Percentiles rank a stretch among this genome's conserved stretches.
phyloP scores from a whole-genome alignment of 495 filamentous ascomycete genomes.

The Aspergillus affinis region DNA sequence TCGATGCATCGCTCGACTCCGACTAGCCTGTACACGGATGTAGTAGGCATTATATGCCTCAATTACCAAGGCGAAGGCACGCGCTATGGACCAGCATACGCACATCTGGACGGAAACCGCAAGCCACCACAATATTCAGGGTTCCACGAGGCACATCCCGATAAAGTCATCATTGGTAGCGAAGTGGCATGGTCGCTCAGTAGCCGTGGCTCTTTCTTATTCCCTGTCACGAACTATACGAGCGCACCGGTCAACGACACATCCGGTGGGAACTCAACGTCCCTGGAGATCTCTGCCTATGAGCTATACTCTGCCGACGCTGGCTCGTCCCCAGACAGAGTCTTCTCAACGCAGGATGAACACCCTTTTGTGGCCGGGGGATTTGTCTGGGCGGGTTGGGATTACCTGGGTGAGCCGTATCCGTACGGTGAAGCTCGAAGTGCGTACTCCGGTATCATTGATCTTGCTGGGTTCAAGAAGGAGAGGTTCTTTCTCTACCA shows the following conservation, averaged over 20 bases:
- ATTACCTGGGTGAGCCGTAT: no score
- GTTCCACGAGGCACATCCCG: constrained; percentile 2
- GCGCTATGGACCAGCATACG: constrained; percentile 7
- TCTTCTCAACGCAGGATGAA: no score
- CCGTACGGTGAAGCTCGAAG: no score
- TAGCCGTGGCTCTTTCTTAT: not conserved
- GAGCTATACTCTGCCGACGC: constrained; percentile 6
- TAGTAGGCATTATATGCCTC: constrained; percentile 4
- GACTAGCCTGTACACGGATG: not conserved
- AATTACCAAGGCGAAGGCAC: constrained; percentile 14
- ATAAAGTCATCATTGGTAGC: constrained; percentile 3
- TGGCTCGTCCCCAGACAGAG: constrained; percentile 1
- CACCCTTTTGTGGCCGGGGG: no score
- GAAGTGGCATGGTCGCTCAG: constrained; percentile 7
- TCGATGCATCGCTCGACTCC: constrained; percentile 2
- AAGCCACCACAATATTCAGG: constrained; percentile 1
- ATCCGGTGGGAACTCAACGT: not conserved
- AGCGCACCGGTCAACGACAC: constrained; percentile 9
- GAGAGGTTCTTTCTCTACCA: no score
- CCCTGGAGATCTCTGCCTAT: constrained; percentile 1
- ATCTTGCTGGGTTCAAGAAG: no score
- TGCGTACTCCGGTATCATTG: no score
- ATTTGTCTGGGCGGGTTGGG: no score
- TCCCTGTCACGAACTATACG: constrained; percentile 2
- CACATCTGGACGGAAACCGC: constrained; percentile 1